Percentiles rank a stretch among this genome's conserved stretches.
Evolutionary conservation across 129 eudicot species (phyloP).

Genomic region (Tagetes patula): DNA sequence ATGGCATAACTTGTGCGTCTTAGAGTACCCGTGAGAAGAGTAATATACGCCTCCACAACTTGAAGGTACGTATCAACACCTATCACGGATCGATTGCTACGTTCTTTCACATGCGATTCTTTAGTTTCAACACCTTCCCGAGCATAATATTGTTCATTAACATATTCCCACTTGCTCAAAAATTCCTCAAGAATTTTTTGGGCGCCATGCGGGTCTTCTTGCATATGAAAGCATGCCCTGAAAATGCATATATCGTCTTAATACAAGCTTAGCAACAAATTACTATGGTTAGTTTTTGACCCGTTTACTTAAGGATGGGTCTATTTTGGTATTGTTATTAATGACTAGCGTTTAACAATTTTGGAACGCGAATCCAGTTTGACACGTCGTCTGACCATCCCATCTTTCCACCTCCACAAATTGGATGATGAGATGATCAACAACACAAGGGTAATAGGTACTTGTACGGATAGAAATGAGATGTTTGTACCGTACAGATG

Average conservation of each 20-base stretch:
- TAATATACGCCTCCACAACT: constrained; percentile 81
- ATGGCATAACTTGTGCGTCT: constrained; percentile 46
- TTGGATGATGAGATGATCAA: neutral
- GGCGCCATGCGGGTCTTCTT: constrained; percentile 49
- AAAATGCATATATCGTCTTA: constrained; percentile 5
- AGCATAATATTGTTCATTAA: constrained; percentile 46
- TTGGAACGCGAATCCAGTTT: neutral
- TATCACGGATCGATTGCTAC: constrained; percentile 32
- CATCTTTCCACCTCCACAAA: neutral
- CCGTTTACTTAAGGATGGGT: neutral
- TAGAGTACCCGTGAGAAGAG: constrained; percentile 47
- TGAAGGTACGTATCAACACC: constrained; percentile 63
- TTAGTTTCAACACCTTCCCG: constrained; percentile 25
- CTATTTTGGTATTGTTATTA: neutral
- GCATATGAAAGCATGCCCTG: constrained; percentile 75
- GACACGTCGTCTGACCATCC: neutral
- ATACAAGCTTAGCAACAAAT: constrained; percentile 4
- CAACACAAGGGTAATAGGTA: constrained; percentile 10
- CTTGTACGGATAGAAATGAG: neutral
- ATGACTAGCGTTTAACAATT: neutral
- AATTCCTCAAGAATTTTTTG: constrained; percentile 69
- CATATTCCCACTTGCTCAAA: constrained; percentile 67
- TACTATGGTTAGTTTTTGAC: neutral
- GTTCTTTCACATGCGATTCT: constrained; percentile 28
- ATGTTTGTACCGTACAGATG: neutral